Evolutionary conservation across 108 stramenopile species (phyloP), one percentile per base, ranked within the genome.

Genomic region (Thalassiosira profunda): DNA sequence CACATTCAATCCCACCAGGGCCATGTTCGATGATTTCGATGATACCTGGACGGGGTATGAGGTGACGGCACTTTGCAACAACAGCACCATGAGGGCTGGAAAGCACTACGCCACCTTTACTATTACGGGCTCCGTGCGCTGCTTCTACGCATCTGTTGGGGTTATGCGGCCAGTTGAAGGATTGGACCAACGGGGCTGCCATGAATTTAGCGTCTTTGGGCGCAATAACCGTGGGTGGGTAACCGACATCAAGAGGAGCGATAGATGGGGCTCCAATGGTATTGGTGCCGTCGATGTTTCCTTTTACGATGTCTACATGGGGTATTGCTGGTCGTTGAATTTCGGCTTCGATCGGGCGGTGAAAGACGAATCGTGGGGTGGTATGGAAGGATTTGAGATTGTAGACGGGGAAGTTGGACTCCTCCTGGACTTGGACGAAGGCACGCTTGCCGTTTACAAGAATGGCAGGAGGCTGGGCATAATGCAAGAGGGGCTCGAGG

Each of bases 21-120:
- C 21, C 23, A 5, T 25, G 48, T 49, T 14, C 20, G 18, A 49
- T 2, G 48, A 11, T 11, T 11, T 40, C 11, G 14, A 40, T 40
- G 38, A 49, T 8, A 30, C 14, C 14, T 49, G 48, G 48, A 14
- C 48, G 4, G 48, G 48, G 17, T 49, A 49, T 20, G 12, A 14
- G 17, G 14, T 14, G 6, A 49, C 48, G 14, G 48, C 48, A 12
- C 26, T 49, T 43, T 43, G 42, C 15, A 49, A 30, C 17, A 25
- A 49, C 48, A 25, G 31, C 17, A 30, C 31, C 48, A 49, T 49
- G 48, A 49, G 48, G 20, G 14, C 48, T 23, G 48, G 48, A 20
- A 49, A 49, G 48, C 48, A 49, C 18, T 49, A 49, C 23, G 48
- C 48, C 26, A 49, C 15, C 14, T 49, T 49, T 25, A 17, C 48